Evolutionary conservation across 2,329 filamentous ascomycete species (phyloP).

Genomic region (Aspergillus hortae): DNA sequence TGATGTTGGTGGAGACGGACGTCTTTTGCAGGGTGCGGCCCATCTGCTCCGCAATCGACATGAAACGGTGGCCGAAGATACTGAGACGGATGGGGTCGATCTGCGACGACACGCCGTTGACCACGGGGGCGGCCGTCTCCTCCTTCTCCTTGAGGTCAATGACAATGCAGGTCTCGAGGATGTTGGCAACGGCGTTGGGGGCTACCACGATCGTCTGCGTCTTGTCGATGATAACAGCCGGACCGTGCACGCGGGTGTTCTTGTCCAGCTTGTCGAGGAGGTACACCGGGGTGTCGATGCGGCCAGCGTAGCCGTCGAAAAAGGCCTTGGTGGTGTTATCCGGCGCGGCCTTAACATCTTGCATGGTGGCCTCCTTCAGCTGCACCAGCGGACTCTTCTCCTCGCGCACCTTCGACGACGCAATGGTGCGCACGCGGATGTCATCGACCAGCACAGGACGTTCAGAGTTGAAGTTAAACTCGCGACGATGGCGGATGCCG

Average conservation of each 20-base stretch:
- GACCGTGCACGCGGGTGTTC: slow-evolving; percentile 50
- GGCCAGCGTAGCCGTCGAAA: slow-evolving; percentile 30
- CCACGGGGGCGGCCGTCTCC: slow-evolving; percentile 24
- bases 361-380: slow-evolving; percentile 39
- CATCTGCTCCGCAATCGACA: slow-evolving; percentile 60
- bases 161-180: slow-evolving; percentile 83
- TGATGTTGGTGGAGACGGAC: slow-evolving; percentile 65
- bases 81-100: slow-evolving; percentile 53
- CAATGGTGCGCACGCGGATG: slow-evolving; percentile 81
- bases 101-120: slow-evolving; percentile 16
- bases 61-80: slow-evolving; percentile 56
- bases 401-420: slow-evolving; percentile 58
- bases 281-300: slow-evolving; percentile 35
- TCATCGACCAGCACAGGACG: slow-evolving; percentile 86
- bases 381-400: slow-evolving; percentile 69
- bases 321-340: slow-evolving; percentile 45
- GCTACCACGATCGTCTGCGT: slow-evolving; percentile 86
- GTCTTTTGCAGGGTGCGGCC: slow-evolving; percentile 56
- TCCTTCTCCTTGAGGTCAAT: slow-evolving; percentile 69
- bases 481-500: slow-evolving; percentile 78
- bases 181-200: slow-evolving; percentile 69
- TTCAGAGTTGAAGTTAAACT: slow-evolving; percentile 86
- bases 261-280: slow-evolving; percentile 32
- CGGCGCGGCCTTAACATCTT: slow-evolving; percentile 59
- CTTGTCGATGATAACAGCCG: slow-evolving; percentile 73